Base-by-base conservation (phyloP, 352 stramenopile species). In the Globisporangium cederbergense region DNA sequence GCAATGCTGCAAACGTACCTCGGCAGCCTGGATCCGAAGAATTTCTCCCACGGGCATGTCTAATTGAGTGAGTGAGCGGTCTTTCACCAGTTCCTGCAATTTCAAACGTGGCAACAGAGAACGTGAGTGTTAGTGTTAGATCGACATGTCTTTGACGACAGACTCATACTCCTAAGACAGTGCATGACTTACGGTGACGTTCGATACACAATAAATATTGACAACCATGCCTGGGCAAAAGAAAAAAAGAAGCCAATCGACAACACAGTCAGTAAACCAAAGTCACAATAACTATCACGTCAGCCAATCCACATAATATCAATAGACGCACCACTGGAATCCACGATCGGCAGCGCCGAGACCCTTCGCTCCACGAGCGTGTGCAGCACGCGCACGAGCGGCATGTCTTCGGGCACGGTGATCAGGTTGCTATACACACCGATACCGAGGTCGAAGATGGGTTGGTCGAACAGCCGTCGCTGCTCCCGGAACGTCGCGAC, bases 401-500 rank as follows among this genome's bases (percentile, higher is more conserved):
- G 89, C 81, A 98, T 96, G 60, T 97, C 79, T 58, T 96, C 88
- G 6, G 90, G 84, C 58, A 97, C 90, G 14, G 93, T 98, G 66
- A 98, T 90, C 20, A 99, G 81, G 58, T 93, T 91, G 65, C 83
- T 90, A 76, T 98, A 98, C 40, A 97, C 96, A 53, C 96, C 96
- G 75, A 99, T 98, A 47, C 86, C 82, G 60, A 99, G 85, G 65
- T 98, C 96, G 58, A 91, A 93, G 65, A 99, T 98, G 42, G 93
- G 90, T 72, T 98, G 93, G 71, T 99, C 96, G 76, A 99, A 99
- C 58, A 99, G 80, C 65, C 96, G 85, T 68, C 95, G 85, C 77
- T 98, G 93, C 76, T 99, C 96, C 57, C 96, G 90, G 75, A 99
- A 98, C 61, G 95, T 97, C 51, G 93, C 96, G 20, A 99, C 96